Percentiles rank a stretch among this genome's conserved stretches.
phyloP scores from a whole-genome alignment of 2,329 filamentous ascomycete species.

The Periconia digitata region DNA sequence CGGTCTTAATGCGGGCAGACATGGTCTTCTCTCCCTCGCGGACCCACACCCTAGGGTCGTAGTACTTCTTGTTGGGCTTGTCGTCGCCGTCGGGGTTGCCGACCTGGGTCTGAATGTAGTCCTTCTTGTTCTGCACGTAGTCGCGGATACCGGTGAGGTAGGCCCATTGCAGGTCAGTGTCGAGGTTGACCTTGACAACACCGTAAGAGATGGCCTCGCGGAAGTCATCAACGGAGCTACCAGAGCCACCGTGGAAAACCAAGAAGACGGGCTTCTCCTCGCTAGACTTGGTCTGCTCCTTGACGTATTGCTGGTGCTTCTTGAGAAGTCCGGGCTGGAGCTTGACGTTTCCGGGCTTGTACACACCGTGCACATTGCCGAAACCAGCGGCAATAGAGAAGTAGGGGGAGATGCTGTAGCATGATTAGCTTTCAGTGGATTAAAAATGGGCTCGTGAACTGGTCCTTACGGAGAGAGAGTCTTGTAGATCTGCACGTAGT shows the following conservation, averaged over 20 bases:
- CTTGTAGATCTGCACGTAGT: constrained; percentile 57
- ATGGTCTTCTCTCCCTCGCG: constrained; percentile 98
- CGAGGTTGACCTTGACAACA: constrained; percentile 95
- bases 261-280: constrained; percentile 96
- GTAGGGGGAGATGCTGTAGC: constrained; percentile 72
- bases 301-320: constrained; percentile 94
- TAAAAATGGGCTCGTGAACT: neutral
- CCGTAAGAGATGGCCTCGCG: constrained; percentile 62
- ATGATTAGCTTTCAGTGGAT: neutral
- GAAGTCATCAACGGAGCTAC: constrained; percentile 89
- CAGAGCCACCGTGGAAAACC: constrained; percentile 98
- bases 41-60: constrained; percentile 86
- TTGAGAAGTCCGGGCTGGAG: constrained; percentile 92
- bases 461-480: constrained; percentile 63
- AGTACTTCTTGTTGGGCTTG: constrained; percentile 97
- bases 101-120: constrained; percentile 83
- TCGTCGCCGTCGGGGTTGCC: constrained; percentile 94
- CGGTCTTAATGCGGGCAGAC: constrained; percentile 72
- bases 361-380: constrained; percentile 98
- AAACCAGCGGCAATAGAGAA: constrained; percentile 98
- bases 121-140: constrained; percentile 92
- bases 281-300: constrained; percentile 71
- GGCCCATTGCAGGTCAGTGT: constrained; percentile 91
- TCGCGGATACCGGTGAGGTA: constrained; percentile 93
- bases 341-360: constrained; percentile 97